Evolutionary conservation across 2,329 filamentous ascomycete species (phyloP), one percentile per base, ranked within the genome.

Genomic region (Cladosporium sp.): DNA sequence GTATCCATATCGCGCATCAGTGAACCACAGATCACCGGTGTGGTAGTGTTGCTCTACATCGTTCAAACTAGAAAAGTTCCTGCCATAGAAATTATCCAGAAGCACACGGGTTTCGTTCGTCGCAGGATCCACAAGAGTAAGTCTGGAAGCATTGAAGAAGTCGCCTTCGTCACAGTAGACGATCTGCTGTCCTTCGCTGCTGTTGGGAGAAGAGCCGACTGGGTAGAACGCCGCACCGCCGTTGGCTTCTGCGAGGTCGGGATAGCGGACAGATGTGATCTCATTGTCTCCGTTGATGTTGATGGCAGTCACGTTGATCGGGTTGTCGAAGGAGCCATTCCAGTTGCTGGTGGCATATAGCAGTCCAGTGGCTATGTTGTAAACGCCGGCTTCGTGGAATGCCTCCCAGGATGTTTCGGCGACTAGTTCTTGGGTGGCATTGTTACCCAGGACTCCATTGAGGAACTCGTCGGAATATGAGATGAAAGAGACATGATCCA

Each of bases 11-110:
- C 74, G 68, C 0, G 78, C 75, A 50, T 84, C 81, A 1, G 80
- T 84, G 57, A 84, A 83, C 68, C 82, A 84, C 4, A 84, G 64
- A 32, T 80, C 75, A 11, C 73, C 71, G 45, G 76, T 82, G 3
- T 62, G 59, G 2, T 78, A 76, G 53, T 82, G 73, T 49, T 80
- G 66, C 2, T 70, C 69, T 0, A 78, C 69, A 49, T 84, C 80
- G 56, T 83, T 83, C 7, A 82, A 62, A 0, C 78, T 81, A 59
- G 74, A 80, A 64, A 83, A 83, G 51, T 80, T 68, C 72, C 78
- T 72, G n/a, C 81, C 80, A 27, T 79, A 77, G 61, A 72, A 84
- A 62, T 78, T 82, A 60, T 79, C 80, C 9, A 84, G 48, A 4
- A 84, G 65, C 0, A 61, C 58, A n/a, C 55, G 50, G 9, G 52